phyloP scores from a whole-genome alignment of 305 asterid genomes.

The Rubia balearica region DNA sequence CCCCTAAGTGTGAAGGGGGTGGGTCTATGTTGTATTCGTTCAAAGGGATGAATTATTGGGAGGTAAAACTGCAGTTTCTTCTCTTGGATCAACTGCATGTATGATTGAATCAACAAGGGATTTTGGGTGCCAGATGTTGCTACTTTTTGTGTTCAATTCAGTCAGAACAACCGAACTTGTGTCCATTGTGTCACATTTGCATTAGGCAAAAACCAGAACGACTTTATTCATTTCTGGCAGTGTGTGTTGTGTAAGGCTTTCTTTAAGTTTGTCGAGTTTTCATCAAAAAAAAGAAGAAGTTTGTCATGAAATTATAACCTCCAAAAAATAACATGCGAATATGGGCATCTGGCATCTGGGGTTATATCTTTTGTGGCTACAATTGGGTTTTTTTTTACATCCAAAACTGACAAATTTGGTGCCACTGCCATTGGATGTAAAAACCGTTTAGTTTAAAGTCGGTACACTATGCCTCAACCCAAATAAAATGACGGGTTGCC shows the following conservation, averaged over 20 bases:
- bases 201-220: neutral
- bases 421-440: too few relatives aligned
- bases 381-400: constrained; percentile 4
- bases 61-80: neutral
- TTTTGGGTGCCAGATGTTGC: constrained; percentile 13
- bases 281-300: too few relatives aligned
- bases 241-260: neutral
- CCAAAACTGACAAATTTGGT: neutral
- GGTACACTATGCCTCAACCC: too few relatives aligned
- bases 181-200: constrained; percentile 11
- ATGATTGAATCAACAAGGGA: constrained; percentile 2
- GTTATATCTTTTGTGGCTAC: constrained; percentile 1
- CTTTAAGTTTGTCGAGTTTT: too few relatives aligned
- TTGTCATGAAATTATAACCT: neutral
- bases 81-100: constrained; percentile 3
- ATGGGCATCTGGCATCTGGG: constrained; percentile 16
- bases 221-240: constrained; percentile 6
- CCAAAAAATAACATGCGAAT: constrained; percentile 8
- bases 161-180: constrained; percentile 5
- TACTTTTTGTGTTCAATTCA: constrained; percentile 10
- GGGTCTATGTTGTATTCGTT: neutral
- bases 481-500: too few relatives aligned
- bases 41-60: constrained; percentile 7
- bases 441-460: too few relatives aligned
- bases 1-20: constrained; percentile 4